These are phyloP conservation scores for Grosmannia huntii DNA, from an alignment of 2,329 filamentous ascomycete genomes.

Conservation along the genomic window DNA sequence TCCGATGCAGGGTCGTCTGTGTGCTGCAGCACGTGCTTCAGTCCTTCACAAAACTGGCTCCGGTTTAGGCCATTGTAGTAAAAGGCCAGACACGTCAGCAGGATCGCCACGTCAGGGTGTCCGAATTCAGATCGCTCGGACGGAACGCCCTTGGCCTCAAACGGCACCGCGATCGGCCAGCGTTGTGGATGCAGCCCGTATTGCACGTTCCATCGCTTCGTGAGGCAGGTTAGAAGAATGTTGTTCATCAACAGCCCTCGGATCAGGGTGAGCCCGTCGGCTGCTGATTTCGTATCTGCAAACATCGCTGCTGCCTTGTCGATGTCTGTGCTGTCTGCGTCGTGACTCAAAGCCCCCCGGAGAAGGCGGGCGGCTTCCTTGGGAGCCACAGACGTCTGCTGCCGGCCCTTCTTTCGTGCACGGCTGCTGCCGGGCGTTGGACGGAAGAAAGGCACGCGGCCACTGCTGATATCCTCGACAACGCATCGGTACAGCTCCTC, in stretches of 20 bases:
- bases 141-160: constrained; percentile 51
- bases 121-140: constrained; percentile 51
- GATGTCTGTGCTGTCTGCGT: background rate
- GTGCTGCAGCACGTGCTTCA: constrained; percentile 35
- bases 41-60: constrained; percentile 32
- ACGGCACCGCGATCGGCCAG: constrained; percentile 53
- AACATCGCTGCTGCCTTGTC: background rate
- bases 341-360: background rate
- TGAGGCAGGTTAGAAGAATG: constrained; percentile 45
- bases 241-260: constrained; percentile 49
- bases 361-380: background rate
- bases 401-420: background rate
- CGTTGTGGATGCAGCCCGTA: constrained; percentile 45
- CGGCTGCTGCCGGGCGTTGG: background rate
- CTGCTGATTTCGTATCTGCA: background rate
- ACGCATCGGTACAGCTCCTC: constrained; percentile 28
- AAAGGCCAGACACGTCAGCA: constrained; percentile 52
- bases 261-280: constrained; percentile 34
- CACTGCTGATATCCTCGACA: constrained; percentile 25
- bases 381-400: background rate
- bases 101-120: constrained; percentile 53
- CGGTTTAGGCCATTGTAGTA: constrained; percentile 48
- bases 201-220: constrained; percentile 54
- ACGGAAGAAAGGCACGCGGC: constrained; percentile 17
- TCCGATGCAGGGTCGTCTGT: constrained; percentile 43